Percentiles rank a stretch among this genome's conserved stretches.
Evolutionary conservation across 2,329 filamentous ascomycete species (phyloP).

Genomic region (Colletotrichum navitas): DNA sequence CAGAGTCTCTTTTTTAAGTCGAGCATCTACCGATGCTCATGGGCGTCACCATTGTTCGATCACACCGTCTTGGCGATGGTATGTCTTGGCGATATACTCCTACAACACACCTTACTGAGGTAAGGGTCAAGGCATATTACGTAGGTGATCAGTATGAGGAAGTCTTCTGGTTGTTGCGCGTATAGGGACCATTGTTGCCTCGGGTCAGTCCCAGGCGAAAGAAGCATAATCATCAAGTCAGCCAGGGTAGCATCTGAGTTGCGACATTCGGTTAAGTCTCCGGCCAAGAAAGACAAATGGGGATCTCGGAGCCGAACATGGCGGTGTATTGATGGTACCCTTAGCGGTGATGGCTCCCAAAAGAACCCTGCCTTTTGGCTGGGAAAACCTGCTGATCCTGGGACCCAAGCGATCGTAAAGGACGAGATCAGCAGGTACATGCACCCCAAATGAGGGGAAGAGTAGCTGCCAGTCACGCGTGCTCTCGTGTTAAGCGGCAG

Average conservation of each 20-base stretch:
- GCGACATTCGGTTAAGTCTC: background rate
- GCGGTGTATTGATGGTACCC: constrained; percentile 2
- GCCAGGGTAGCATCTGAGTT: constrained; percentile 9
- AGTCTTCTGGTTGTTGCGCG: constrained; percentile 9
- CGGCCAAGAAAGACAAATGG: background rate
- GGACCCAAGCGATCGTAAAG: background rate
- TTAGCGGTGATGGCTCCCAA: background rate
- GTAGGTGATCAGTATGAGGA: constrained; percentile 1
- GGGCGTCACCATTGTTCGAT: background rate
- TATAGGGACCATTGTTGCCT: background rate
- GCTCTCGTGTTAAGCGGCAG: background rate
- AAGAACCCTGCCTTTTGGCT: constrained; percentile 1
- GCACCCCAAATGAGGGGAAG: background rate
- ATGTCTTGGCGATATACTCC: constrained; percentile 1
- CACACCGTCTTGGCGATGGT: constrained; percentile 6
- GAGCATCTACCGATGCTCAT: too few relatives aligned
- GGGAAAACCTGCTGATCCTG: constrained; percentile 16
- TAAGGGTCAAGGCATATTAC: constrained; percentile 6
- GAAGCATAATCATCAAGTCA: background rate
- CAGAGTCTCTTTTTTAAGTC: background rate
- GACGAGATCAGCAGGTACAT: constrained; percentile 4
- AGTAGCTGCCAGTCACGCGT: background rate
- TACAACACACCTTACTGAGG: background rate
- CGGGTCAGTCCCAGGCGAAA: constrained; percentile 13
- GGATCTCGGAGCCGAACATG: constrained; percentile 21